Evolutionary conservation across 2,329 filamentous ascomycete species (phyloP), one percentile per base, ranked within the genome.

Genomic region (Dactylella cylindrospora): DNA sequence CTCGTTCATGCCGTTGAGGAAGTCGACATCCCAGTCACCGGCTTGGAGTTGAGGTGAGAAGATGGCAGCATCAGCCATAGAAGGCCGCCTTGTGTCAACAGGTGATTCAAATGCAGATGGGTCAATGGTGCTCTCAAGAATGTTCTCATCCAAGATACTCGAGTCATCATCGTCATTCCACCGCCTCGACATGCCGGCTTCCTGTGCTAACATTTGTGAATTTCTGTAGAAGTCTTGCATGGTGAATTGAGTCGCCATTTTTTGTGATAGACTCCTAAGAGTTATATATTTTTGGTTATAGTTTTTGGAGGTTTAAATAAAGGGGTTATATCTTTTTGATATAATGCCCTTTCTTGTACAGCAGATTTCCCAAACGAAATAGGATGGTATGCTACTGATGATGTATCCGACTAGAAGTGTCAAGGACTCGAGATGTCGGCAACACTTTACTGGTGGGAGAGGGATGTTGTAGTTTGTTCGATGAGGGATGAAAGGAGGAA

Each of bases 21-120:
- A 59, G 74, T 73, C 10, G 76, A 76, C 68, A 74, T 74, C 76
- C 76, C 77, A 51, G 68, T 36, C 83, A 80, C 61, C 82, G 78
- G 71, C 80, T 81, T 53, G 78, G 80, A 71, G 83, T 80, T 32
- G 82, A 81, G 35, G 82, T 36, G 59, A 64, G 39, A 55, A 64
- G 39, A 64, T 64, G 35, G 50, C 59, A 20, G 59, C 44, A 22
- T 64, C 59, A 41, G 51, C 59, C 50, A 64, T 55, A 13, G 59
- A 64, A 10, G 50, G 50, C 45, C 59, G 59, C 54, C 61, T 53
- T 50, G 54, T 54, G 50, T 69, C 67, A 49, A 68, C 66, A 8
- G 67, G 66, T 22, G 67, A 69, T 51, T 68, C 66, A 59, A 68
- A 67, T 52, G 68, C 60, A 26, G 67, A 54, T 33, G 67, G 64